Conservation (phyloP, 2,329 filamentous ascomycete genomes). For the Boeremia lycopersici region DNA sequence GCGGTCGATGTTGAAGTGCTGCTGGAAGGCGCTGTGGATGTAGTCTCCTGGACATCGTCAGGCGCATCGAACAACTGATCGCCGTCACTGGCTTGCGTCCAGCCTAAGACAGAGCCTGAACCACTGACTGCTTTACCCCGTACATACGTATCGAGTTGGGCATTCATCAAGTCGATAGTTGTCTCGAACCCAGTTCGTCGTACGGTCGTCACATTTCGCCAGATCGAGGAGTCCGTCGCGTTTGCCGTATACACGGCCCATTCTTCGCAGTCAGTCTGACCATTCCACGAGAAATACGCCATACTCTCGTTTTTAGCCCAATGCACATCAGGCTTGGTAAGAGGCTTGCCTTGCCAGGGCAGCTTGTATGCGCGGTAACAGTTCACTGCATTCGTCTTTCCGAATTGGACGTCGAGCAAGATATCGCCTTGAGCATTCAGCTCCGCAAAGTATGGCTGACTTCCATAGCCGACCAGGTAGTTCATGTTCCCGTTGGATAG, state of each 20-base stretch:
- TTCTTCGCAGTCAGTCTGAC: slow-evolving; percentile 31
- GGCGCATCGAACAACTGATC: background rate
- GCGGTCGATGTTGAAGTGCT: too few relatives aligned
- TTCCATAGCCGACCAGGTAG: background rate
- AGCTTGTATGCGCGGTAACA: slow-evolving; percentile 46
- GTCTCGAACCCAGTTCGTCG: background rate
- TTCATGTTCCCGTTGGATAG: background rate
- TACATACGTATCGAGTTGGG: background rate
- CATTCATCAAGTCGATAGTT: background rate
- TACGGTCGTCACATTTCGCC: slow-evolving; percentile 10
- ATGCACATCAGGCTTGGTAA: slow-evolving; percentile 23
- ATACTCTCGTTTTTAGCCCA: slow-evolving; percentile 16
- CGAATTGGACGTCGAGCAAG: slow-evolving; percentile 52
- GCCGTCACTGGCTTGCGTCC: background rate
- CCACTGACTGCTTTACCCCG: background rate
- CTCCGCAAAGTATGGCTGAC: slow-evolving; percentile 51
- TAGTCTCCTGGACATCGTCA: background rate
- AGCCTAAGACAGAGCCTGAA: background rate
- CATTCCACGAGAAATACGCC: slow-evolving; percentile 37
- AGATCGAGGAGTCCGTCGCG: slow-evolving; percentile 11
- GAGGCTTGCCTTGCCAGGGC: slow-evolving; percentile 27
- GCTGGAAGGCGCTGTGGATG: too few relatives aligned
- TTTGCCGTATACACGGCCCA: slow-evolving; percentile 38
- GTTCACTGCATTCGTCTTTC: slow-evolving; percentile 40
- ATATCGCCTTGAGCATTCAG: slow-evolving; percentile 48